Base-by-base conservation (phyloP, 805 yeast genomes). In the Yarrowia sp. region DNA sequence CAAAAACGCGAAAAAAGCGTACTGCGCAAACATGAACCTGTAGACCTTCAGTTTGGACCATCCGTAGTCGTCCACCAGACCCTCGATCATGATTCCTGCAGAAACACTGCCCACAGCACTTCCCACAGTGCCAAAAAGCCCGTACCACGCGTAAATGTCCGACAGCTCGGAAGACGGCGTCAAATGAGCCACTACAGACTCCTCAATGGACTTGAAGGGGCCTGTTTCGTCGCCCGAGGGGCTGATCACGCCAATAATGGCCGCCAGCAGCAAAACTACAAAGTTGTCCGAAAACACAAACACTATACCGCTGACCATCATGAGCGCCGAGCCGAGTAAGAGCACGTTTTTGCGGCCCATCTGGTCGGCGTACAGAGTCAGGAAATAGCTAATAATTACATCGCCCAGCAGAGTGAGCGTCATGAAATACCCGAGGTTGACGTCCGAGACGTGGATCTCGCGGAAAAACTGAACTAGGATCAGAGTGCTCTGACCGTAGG, bases 161-260 rank as follows among this genome's bases (percentile, higher is more conserved):
- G 87, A 80, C 67, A 87, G 75, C 41, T 81, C 77, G 10, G 78
- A 79, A 15, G 78, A 72, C 8, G 79, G 75, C 4, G 81, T 79
- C 69, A 85, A 73, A 16, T 85, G 82, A 0, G 88, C 86, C 43
- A 85, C 77, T 0, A 84, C 75, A 41, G 85, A 79, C 70, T 85
- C 87, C 72, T 86, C 89, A 16, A 85, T 77, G 10, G 87, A 82
- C 70, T 87, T 77, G 75, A 85, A 85, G 0, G 88, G 86, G 0
- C 88, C 88, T 32, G 84, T 86, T 70, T 86, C 89, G 7, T 83
- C 83, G 4, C 89, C 89, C n/a, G 83, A 78, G 2, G 87, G 87
- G 1, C 87, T 84, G 32, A 85, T 78, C 15, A 85, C 82, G 2
- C 89, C 89, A 12, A 83, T 50, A 15, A 82, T 74, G 1, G 85